Evolutionary conservation across 305 asterid genomes (phyloP), one percentile per base, ranked within the genome.

Genomic region (Stenogyne calaminthoides): DNA sequence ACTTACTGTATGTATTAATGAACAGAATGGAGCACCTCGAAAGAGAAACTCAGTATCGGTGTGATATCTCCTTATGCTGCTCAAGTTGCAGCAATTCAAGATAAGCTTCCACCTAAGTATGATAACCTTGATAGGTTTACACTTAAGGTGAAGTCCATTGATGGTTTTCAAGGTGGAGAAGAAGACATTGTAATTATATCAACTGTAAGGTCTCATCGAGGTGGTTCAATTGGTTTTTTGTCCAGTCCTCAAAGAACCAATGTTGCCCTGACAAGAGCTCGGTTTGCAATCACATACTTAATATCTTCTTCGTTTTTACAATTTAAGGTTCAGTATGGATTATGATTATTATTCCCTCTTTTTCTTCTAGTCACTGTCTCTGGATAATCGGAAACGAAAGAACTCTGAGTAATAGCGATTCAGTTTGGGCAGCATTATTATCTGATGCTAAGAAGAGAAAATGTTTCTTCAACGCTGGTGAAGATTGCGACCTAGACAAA

Each of bases 101-200:
- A 78, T 55, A 88, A 71, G 72, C 79, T 88, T 15, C 65, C 39
- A 4, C 67, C 14, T n/a, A 86, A 47, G 75, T 77, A 69, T 61
- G 81, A 77, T 55, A 78, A 78, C 67, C 44, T 61, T 16, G 78
- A 82, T 9, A 66, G 80, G 61, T 86, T 87, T 71, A 22, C 36
- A 6, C 88, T 89, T 62, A 81, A 83, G 80, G 96, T 83, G 74
- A 88, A 86, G 84, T 81, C 96, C 4, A 40, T 88, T 44, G 96
- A 89, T 75, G 93, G 93, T 40, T 89, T 89, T 82, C 96, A 89
- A 71, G 96, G 93, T 36, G 93, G 90, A 5, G 96, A 89, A 62
- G 87, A 88, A 67, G 96, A 89, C 57, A 18, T 88, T 0, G 72
- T 88, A 39, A 89, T 89, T 46, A 51, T 89, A 67, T 89, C 91